Evolutionary conservation across 2,329 filamentous ascomycete genomes (phyloP), one percentile per base, ranked within the genome.

Genomic region (Pseudogymnoascus sp.): DNA sequence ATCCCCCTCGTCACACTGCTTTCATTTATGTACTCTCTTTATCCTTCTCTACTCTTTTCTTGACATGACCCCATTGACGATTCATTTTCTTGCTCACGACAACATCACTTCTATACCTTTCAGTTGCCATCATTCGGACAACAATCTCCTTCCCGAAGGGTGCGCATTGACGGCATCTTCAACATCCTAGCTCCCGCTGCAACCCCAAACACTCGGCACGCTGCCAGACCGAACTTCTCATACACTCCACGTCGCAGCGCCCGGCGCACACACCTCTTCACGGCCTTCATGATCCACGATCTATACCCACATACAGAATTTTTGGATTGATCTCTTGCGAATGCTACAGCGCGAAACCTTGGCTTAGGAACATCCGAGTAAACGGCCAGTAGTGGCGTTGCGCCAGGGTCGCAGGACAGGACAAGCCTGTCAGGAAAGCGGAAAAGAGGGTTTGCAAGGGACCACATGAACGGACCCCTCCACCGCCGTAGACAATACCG

Each of bases 151-250:
- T 20, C 47, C 47, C 28, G 8, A 32, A 12, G 2, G 3, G 28
- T 54, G 57, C 57, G 57, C 57, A 58, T 58, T 38, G 57, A 58
- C 57, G 18, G 34, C 57, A 38, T 38, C 34, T 22, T 37, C 12
- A 16, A 37, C n/a, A 58, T 32, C 20, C 32, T 8, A 32, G 32
- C 32, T 37, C 14, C 57, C 37, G 22, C 18, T 25, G 37, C 57
- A 58, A 37, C 32, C 57, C 35, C 57, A 58, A 58, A 58, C 57
- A 32, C 43, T 54, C 43, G 43, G 43, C 43, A 54, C 43, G 43
- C 43, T 54, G 57, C 57, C 57, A 58, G 32, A 39, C 32, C 57
- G 57, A 58, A 58, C 32, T 58, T 60, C 39, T 60, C 59, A 60
- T 60, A 60, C 59, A 60, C 34, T 37, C 4, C 9, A 60, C 59